These are phyloP conservation scores for Coemansia erecta DNA, from an alignment of 192 early-diverging fungal genomes.

Conservation along the genomic window DNA sequence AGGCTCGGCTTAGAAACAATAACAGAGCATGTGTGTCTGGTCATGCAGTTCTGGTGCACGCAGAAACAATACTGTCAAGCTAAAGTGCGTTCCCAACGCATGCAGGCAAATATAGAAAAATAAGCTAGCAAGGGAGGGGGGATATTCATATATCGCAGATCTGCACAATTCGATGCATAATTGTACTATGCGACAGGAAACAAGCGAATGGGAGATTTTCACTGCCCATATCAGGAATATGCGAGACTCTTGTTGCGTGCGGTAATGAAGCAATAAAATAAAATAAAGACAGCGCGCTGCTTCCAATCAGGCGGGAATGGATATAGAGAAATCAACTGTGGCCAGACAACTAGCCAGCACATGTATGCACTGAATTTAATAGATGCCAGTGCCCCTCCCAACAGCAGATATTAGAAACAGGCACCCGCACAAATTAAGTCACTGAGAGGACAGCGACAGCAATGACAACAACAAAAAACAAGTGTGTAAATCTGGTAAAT, in stretches of 20 bases:
- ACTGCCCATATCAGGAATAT: neutral
- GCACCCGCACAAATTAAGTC: too few relatives aligned
- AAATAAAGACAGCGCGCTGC: neutral
- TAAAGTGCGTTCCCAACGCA: too few relatives aligned
- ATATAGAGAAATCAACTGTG: neutral
- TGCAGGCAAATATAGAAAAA: too few relatives aligned
- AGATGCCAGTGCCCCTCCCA: too few relatives aligned
- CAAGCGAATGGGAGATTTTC: neutral
- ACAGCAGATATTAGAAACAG: too few relatives aligned
- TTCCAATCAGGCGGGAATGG: neutral
- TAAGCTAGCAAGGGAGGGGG: neutral
- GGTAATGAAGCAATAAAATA: constrained; percentile 1
- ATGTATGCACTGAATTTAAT: too few relatives aligned
- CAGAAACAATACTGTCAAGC: too few relatives aligned
- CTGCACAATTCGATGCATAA: too few relatives aligned
- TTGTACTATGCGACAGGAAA: neutral
- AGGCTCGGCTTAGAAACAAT: neutral
- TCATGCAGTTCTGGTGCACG: neutral
- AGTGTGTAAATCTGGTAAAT: too few relatives aligned
- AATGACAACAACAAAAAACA: too few relatives aligned
- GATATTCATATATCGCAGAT: neutral
- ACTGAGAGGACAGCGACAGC: too few relatives aligned
- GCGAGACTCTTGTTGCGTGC: neutral
- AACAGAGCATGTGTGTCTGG: neutral
- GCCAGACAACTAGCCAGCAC: too few relatives aligned